phyloP scores from a whole-genome alignment of 345 rosid genomes.

The Citrus hindsii region DNA sequence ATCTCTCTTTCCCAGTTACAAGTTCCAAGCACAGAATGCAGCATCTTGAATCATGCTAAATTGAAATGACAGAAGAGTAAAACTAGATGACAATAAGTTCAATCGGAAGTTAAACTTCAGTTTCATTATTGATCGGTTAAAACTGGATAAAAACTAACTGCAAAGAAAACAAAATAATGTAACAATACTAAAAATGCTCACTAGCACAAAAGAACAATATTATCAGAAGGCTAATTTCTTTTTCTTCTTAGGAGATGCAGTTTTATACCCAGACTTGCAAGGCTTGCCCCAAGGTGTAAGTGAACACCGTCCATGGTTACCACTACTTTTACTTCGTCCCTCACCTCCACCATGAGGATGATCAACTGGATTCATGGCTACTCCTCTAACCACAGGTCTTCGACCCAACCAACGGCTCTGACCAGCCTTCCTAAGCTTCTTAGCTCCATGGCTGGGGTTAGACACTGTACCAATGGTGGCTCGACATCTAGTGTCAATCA shows the following conservation, averaged over 20 bases:
- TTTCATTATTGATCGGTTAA: background rate
- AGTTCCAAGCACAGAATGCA: background rate
- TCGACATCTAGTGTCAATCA: conserved; percentile 63
- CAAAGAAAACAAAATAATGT: background rate
- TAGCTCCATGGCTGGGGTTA: conserved; percentile 52
- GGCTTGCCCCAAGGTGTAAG: conserved; percentile 94
- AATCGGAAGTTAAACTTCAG: background rate
- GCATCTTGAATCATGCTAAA: background rate
- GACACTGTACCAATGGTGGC: conserved; percentile 83
- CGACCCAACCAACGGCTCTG: conserved; percentile 84
- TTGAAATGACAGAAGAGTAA: background rate
- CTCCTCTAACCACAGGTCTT: conserved; percentile 80
- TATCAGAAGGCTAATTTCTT: conserved; percentile 21
- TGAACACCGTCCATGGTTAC: conserved; percentile 61
- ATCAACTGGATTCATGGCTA: conserved; percentile 87
- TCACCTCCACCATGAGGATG: conserved; percentile 99
- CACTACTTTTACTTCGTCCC: conserved; percentile 91
- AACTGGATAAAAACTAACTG: background rate
- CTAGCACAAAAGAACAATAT: background rate
- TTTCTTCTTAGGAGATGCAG: conserved; percentile 53
- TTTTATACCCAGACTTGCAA: conserved; percentile 68
- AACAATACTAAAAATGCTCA: background rate
- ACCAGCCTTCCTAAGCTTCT: conserved; percentile 84
- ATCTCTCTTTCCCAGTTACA: background rate
- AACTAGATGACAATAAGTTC: background rate